Evolutionary conservation across 208 protist genomes (phyloP), one percentile per base, ranked within the genome.

Genomic region (Sergeia podlipaevii): DNA sequence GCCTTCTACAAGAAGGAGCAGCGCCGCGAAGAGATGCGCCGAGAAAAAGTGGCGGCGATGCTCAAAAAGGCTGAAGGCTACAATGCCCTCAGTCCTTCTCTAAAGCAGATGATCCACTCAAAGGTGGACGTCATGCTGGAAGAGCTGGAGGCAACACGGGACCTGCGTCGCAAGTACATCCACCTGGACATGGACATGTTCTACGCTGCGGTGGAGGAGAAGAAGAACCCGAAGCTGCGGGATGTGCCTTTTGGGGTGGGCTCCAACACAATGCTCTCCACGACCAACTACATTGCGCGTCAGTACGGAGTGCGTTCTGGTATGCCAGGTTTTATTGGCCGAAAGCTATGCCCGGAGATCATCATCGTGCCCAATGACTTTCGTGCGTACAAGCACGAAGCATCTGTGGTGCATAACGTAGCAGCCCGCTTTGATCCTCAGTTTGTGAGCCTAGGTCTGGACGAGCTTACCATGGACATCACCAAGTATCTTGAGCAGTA

Each of bases 181-280:
- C 88, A 94, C 65, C 62, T 90, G 23, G 85, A 97, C 65, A 87
- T 97, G 77, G 96, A 98, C 71, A 97, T 97, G 94, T 97, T 97
- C 69, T 93, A 85, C 50, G 80, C 80, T 5, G 80, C 83, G 0
- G 91, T 97, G 2, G 92, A 96, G 63, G 84, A 95, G 53, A 89
- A 91, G 67, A 95, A 97, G 69, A 80, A 97, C 42, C 96, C 95
- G 1, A 42, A 42, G 18, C 85, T 97, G 29, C 65, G 67, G n/a
- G 70, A 60, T 32, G 80, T 96, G 15, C 97, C 97, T 2, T 94
- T 98, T 34, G 97, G 89, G 21, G 93, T 98, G 1, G 97, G 97
- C 34, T 77, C 81, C 37, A 66, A 74, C 54, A 62, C 74, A 37
- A 98, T 98, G 97, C 77, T 98, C 5, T 85, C 70, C 23, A 98